These are phyloP conservation scores for Priceomyces haplophilus DNA, from an alignment of 805 yeast genomes.

Conservation along the genomic window DNA sequence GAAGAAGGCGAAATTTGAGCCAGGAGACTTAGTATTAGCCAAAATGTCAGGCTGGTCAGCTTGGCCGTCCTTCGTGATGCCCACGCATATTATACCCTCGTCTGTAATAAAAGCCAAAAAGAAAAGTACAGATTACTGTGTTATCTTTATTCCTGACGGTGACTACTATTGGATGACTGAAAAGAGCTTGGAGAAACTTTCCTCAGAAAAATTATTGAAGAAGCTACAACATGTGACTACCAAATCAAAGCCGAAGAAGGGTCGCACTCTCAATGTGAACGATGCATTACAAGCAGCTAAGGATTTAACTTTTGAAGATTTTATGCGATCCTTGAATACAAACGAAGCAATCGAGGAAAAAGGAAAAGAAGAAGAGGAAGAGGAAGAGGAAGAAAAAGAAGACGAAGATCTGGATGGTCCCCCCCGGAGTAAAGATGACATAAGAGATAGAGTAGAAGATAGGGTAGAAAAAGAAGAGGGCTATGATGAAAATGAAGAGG, in stretches of 20 bases:
- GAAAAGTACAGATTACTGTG: conserved; percentile 37
- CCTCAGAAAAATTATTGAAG: conserved; percentile 27
- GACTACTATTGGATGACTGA: conserved; percentile 45
- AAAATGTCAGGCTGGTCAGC: conserved; percentile 45
- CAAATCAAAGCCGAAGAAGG: conserved; percentile 17
- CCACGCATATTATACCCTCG: conserved; percentile 33
- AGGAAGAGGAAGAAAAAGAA: conserved; percentile 15
- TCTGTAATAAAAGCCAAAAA: conserved; percentile 34
- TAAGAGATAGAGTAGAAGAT: conserved; percentile 11
- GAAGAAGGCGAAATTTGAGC: conserved; percentile 19
- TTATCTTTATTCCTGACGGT: conserved; percentile 46
- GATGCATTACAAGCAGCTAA: conserved; percentile 40
- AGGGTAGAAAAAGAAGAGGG: conserved; percentile 23
- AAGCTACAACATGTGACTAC: conserved; percentile 28
- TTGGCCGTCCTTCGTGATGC: conserved; percentile 52
- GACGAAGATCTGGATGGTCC: conserved; percentile 23
- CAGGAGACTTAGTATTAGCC: conserved; percentile 42
- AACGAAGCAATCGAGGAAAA: conserved; percentile 10
- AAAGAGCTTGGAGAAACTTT: conserved; percentile 31
- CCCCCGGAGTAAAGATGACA: conserved; percentile 27
- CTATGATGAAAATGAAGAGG: conserved; percentile 22
- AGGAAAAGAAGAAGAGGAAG: conserved; percentile 17
- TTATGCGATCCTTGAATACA: conserved; percentile 29
- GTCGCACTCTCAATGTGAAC: conserved; percentile 29
- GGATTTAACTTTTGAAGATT: conserved; percentile 34